Evolutionary conservation across 179 eudicot species (phyloP).

Genomic region (Beta macrorhiza): DNA sequence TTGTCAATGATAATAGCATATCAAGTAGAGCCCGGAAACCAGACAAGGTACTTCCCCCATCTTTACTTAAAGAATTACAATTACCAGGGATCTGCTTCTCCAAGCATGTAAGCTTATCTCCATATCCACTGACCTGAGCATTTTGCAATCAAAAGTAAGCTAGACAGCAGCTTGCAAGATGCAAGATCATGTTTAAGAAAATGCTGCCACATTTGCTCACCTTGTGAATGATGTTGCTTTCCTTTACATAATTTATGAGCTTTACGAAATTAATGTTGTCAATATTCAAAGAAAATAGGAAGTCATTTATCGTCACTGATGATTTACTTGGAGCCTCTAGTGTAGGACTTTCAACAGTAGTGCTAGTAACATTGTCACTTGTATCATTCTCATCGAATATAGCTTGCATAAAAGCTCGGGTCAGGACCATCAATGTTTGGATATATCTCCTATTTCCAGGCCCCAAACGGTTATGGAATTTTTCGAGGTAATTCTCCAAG

Average conservation of each 20-base stretch:
- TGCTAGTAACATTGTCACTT: conserved; percentile 15
- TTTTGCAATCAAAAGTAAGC: neutral
- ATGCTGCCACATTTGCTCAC: conserved; percentile 31
- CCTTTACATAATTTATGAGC: conserved; percentile 69
- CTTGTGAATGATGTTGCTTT: conserved; percentile 93
- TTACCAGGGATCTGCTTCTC: conserved; percentile 35
- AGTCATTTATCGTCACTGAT: conserved; percentile 75
- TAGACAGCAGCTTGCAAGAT: neutral
- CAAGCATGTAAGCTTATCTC: conserved; percentile 53
- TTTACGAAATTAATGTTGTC: conserved; percentile 92
- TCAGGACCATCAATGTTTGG: conserved; percentile 72
- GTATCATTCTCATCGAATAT: conserved; percentile 32
- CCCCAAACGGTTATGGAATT: conserved; percentile 77
- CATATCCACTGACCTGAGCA: conserved; percentile 86
- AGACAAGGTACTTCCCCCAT: conserved; percentile 69
- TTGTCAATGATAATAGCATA: conserved; percentile 61
- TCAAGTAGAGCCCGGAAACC: conserved; percentile 70
- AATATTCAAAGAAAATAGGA: conserved; percentile 76
- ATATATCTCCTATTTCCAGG: conserved; percentile 90
- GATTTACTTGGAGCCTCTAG: conserved; percentile 42
- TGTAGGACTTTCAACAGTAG: conserved; percentile 32
- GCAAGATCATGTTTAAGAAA: conserved; percentile 1
- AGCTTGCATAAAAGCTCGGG: conserved; percentile 64
- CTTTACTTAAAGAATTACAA: conserved; percentile 33
- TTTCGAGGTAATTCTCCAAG: conserved; percentile 62